Base-by-base conservation (phyloP, 2,329 filamentous ascomycete genomes). In the Penicillium corylophilum region DNA sequence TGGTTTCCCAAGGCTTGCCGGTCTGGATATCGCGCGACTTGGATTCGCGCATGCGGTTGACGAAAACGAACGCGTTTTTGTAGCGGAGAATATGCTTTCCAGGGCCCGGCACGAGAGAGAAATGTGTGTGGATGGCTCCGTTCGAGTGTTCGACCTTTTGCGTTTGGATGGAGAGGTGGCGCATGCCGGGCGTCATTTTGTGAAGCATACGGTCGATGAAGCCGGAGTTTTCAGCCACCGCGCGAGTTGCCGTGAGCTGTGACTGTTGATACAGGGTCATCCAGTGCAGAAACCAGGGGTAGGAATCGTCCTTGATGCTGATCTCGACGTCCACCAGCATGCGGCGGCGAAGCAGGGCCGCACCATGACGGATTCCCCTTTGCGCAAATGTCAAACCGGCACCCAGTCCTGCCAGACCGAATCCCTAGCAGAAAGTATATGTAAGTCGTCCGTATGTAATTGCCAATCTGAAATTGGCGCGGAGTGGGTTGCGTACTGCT, bases 241-340 rank as follows among this genome's bases (percentile, higher is more conserved):
- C 31, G 74, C 77, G 46, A 79, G 87, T 51, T 74, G 77, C 53
- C 83, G 59, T 64, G 33, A 87, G 55, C 79, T 89, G 61, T 65
- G 77, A 66, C 48, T 85, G 81, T 46, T 91, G 89, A 59, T 90
- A 90, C 50, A 90, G 82, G 6, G 91, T 92, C 70, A 99, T 88
- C 92, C 94, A 99, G 59, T 92, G 87, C 9, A 99, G 80, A 38
- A 99, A 85, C 93, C 92, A 97, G 36, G 86, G 86, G 70, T 97
- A 99, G 1, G 93, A 92, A 40, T 90, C 85, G 74, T 99, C 94
- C 64, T 93, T 89, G 68, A 90, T 89, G 71, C 89, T 93, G 72
- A 99, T 96, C 73, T 99, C 94, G 64, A 99, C 85, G 65, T 96
- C 91, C 64, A 97, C 90, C 26, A 99, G 85, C 75, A 99, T 84